Evolutionary conservation across 2,329 filamentous ascomycete species (phyloP), one percentile per base, ranked within the genome.

Genomic region (Aspergillus carbonarius): DNA sequence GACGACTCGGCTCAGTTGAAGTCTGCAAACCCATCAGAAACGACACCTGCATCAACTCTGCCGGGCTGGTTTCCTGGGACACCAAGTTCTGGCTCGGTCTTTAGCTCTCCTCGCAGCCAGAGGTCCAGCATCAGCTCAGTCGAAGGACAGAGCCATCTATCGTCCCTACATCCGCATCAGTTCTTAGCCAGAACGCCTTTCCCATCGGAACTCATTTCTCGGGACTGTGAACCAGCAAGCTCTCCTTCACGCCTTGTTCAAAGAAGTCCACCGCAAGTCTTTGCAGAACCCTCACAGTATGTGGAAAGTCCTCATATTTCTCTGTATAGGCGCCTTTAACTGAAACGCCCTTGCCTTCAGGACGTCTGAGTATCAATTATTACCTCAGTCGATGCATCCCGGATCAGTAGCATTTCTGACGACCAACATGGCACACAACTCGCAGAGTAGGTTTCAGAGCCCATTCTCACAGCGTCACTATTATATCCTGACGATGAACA

Each of bases 391-490:
- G 25, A 37, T 44, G 39, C 50, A 49, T 44, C 40, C 49, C 25
- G 32, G 37, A 60, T 61, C 66, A 58, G 60, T 64, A 34, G 35
- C 60, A 55, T 68, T 68, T 57, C 64, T 67, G 34, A 62, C 61
- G 60, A 63, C 60, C 58, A 61, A 56, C 52, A 72, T 74, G 71
- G 68, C 70, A 61, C 70, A 70, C 30, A 68, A 72, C 44, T 55
- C 67, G 50, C 64, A 69, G 15, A 67, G 71, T 74, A 71, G 52
- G 70, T 18, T 54, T 44, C 15, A 47, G 48, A 32, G 7, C 10
- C 18, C 32, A 7, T 20, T 32, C 23, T 37, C 30, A 17, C 39
- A n/a, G 17, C 27, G 5, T 15, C 2, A 2, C 20, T 9, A 23
- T 18, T 25, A 12, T 8, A 23, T 27, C 55, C 67, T 71, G 53